A percentile compares a stretch with the other conserved stretches of the same genome.
Conservation (phyloP, 2,329 filamentous ascomycete genomes). For the Fusarium torreyae region DNA sequence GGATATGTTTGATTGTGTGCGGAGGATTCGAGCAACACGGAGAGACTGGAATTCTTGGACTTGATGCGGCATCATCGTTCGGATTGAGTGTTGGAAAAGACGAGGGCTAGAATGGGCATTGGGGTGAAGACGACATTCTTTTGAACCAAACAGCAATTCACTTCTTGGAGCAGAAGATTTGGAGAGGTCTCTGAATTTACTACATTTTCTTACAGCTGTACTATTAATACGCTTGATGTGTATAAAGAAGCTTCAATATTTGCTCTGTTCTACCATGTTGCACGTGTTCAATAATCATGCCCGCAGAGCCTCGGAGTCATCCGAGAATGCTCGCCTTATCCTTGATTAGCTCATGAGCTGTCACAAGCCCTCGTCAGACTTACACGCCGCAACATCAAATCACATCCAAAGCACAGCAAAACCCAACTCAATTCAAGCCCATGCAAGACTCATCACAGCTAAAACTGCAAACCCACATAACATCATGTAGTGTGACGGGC, state of each 20-base stretch:
- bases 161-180: not conserved
- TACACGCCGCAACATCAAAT: conserved; percentile 16
- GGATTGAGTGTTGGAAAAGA: not conserved
- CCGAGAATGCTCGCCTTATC: conserved; percentile 9
- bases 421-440: conserved; percentile 4
- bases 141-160: not conserved
- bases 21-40: too few species aligned
- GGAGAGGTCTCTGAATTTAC: not conserved
- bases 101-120: not conserved
- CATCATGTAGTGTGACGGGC: conserved; percentile 20
- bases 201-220: not conserved
- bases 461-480: conserved; percentile 2
- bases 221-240: not conserved
- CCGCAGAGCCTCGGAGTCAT: not conserved
- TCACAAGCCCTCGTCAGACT: conserved; percentile 16
- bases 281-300: too few species aligned
- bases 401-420: conserved; percentile 6
- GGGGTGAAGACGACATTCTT: not conserved
- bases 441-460: conserved; percentile 38
- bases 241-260: not conserved
- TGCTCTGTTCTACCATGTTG: too few species aligned
- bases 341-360: conserved; percentile 23
- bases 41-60: not conserved
- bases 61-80: not conserved
- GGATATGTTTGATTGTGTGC: conserved; percentile 12